Conservation (phyloP, 1,284 basidiomycete genomes). For the Rhodotorula glutinis region DNA sequence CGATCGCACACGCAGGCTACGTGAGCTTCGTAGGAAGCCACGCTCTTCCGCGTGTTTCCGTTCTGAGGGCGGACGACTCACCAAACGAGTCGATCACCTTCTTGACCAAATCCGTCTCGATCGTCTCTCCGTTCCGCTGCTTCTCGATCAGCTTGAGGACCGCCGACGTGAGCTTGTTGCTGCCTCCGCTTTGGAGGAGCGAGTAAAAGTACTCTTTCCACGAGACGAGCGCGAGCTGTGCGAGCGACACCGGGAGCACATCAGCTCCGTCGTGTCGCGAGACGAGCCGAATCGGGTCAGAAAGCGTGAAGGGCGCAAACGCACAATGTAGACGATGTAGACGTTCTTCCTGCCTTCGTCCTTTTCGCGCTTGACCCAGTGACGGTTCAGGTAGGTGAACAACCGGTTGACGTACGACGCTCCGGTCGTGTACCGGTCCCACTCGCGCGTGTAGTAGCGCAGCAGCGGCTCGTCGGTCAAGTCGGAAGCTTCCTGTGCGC, state of each 20-base stretch:
- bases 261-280: no score
- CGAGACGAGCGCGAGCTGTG: conserved; percentile 85
- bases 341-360: conserved; percentile 96
- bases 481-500: conserved; percentile 56
- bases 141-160: conserved; percentile 84
- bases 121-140: conserved; percentile 89
- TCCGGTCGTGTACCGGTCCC: conserved; percentile 95
- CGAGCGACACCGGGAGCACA: no score
- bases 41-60: no score
- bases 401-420: conserved; percentile 94
- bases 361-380: conserved; percentile 98
- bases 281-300: not conserved
- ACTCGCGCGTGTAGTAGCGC: conserved; percentile 86
- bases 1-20: no score
- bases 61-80: conserved; percentile 41
- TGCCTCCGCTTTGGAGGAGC: conserved; percentile 63
- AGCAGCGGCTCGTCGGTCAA: conserved; percentile 83
- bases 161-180: conserved; percentile 79
- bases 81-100: conserved; percentile 91
- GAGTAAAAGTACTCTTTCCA: conserved; percentile 93
- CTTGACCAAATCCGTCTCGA: conserved; percentile 91
- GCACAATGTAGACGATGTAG: conserved; percentile 91
- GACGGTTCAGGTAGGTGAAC: conserved; percentile 95
- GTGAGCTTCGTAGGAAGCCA: no score
- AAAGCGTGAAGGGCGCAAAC: conserved; percentile 45